Base-by-base conservation (phyloP, 1,284 basidiomycete species). In the Waitea zeae region DNA sequence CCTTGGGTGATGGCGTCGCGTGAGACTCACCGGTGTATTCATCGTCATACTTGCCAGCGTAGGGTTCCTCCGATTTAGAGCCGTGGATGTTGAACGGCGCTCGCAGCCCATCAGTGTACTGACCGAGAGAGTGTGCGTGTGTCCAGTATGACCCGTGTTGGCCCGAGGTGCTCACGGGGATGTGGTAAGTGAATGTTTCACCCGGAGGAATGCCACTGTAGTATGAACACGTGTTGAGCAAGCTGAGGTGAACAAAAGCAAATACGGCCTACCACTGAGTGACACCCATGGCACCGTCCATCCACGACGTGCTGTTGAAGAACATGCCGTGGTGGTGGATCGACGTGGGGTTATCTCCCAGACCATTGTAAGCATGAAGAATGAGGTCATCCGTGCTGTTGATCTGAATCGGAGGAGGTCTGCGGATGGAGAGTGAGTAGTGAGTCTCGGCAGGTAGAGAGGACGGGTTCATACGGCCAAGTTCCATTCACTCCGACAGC, bases 291-390 rank as follows among this genome's bases (percentile, higher is more conserved):
- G 92, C 88, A 27, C 92, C 92, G 52, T 97, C 92, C 59, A 74
- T 80, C 74, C 83, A 92, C 22, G 70, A 70, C 0, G 80, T 70
- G 7, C 67, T 64, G 54, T 89, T 90, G 62, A 93, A 90, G 58
- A 74, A 88, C 80, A 92, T 87, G 43, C 90, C 90, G 58, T 96
- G 87, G 46, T 87, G 77, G 51, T 92, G 87, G 14, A 88, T 57
- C 3, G 77, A 67, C 0, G 70, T 62, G 2, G 70, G 59, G 17
- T 58, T 49, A 32, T 77, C 70, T n/a, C n/a, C n/a, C 33, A 92
- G 56, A 1, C 66, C 69, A 54, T 90, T 92, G 35, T 58, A 58
- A 3, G 75, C 70, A 50, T 95, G 88, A 0, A 95, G 61, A 17
- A 78, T 43, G 22, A 92, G 61, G 0, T 65, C 68, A 52, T 95